phyloP scores from a whole-genome alignment of 2,329 filamentous ascomycete genomes.

The Seiridium cupressi region DNA sequence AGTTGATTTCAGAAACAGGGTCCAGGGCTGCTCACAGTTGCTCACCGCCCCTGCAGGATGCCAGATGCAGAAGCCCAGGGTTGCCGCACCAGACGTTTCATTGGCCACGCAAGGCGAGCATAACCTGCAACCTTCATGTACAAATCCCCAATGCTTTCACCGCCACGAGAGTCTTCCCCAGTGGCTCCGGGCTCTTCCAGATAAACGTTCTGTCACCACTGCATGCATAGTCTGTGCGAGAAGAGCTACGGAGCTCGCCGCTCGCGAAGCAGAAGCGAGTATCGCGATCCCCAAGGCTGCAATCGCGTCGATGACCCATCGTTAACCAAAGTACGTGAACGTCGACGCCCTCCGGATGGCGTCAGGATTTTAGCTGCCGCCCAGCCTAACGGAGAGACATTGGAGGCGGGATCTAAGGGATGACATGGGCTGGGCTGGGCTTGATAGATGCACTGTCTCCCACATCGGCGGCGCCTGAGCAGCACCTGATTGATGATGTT shows the following conservation, averaged over 20 bases:
- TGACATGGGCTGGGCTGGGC: not conserved
- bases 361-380: not conserved
- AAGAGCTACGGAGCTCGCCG: not conserved
- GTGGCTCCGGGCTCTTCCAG: not conserved
- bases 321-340: not conserved
- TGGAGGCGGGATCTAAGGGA: not conserved
- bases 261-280: not conserved
- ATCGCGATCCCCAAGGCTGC: not conserved
- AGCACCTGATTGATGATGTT: slow-evolving; percentile 14
- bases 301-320: not conserved
- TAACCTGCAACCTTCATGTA: not conserved
- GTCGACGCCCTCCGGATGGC: not conserved
- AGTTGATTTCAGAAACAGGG: not conserved
- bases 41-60: not conserved
- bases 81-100: not conserved
- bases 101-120: not conserved
- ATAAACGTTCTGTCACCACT: not conserved
- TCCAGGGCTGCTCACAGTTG: not conserved
- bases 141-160: not conserved
- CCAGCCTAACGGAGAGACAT: not conserved
- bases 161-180: not conserved
- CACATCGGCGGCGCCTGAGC: not conserved
- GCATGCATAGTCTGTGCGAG: slow-evolving; percentile 1
- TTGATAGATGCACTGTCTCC: not conserved
- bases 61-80: not conserved